A percentile compares a stretch with the other conserved stretches of the same genome.
phyloP scores from a whole-genome alignment of 1,139 yeast genomes.

The Citeromyces siamensis region DNA sequence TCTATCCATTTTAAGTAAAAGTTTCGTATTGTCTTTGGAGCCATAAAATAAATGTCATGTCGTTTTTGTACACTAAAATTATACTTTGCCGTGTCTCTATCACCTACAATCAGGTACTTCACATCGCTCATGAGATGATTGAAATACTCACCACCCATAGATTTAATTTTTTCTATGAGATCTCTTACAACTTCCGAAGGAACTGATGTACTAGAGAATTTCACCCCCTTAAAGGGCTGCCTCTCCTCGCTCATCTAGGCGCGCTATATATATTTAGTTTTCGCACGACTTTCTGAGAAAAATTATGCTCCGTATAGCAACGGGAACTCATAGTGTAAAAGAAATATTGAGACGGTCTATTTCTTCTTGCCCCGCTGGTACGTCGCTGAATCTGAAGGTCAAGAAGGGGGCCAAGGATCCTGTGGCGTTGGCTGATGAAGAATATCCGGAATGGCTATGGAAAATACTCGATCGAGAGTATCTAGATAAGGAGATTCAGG shows the following conservation, averaged over 20 bases:
- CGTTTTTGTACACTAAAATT: conserved; percentile 47
- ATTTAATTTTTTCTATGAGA: conserved; percentile 25
- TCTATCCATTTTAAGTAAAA: conserved; percentile 40
- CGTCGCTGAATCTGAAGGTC: conserved; percentile 65
- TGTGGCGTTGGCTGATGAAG: conserved; percentile 78
- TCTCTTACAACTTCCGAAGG: conserved; percentile 16
- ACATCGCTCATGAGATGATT: conserved; percentile 60
- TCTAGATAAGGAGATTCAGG: conserved; percentile 36
- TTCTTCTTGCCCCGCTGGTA: conserved; percentile 49
- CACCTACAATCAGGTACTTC: conserved; percentile 56
- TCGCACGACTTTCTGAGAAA: not conserved
- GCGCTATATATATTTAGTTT: not conserved
- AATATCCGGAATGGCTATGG: conserved; percentile 97
- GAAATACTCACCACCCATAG: conserved; percentile 54
- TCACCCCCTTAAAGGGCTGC: conserved; percentile 10
- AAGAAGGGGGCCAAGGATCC: conserved; percentile 77
- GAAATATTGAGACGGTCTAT: not conserved
- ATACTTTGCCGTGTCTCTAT: conserved; percentile 55
- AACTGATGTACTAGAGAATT: conserved; percentile 22
- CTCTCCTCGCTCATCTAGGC: not conserved
- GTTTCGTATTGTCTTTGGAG: conserved; percentile 29
- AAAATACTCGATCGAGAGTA: conserved; percentile 55
- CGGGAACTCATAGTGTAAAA: not conserved
- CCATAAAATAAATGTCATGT: conserved; percentile 44
- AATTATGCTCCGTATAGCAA: not conserved